phyloP scores from a whole-genome alignment of 2,329 filamentous ascomycete genomes.

The Kalaharituber pfeilii region DNA sequence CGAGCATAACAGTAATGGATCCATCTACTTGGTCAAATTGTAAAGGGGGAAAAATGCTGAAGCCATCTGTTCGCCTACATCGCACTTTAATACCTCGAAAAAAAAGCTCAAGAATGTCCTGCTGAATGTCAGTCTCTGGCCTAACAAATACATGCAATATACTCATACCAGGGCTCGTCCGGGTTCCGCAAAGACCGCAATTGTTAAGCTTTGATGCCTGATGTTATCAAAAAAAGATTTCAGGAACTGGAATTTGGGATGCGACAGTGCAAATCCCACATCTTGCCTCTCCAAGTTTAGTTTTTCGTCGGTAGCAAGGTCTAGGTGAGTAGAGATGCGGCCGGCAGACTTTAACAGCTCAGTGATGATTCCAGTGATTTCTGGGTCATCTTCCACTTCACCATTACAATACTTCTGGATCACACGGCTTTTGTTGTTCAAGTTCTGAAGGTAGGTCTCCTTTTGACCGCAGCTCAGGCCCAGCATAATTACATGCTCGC shows the following conservation, averaged over 20 bases:
- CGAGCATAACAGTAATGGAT: constrained; percentile 12
- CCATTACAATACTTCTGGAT: background rate
- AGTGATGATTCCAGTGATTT: background rate
- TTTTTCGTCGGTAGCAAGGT: background rate
- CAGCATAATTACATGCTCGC: background rate
- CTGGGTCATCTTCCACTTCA: background rate
- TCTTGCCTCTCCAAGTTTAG: background rate
- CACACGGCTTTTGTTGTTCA: background rate
- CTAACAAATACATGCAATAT: background rate
- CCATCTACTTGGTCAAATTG: constrained; percentile 10
- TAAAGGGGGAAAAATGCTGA: constrained; percentile 9
- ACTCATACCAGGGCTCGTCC: constrained; percentile 12
- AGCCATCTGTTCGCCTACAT: constrained; percentile 11
- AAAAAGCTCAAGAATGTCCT: constrained; percentile 19
- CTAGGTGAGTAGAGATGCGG: background rate
- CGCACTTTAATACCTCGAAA: constrained; percentile 13
- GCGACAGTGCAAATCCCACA: background rate
- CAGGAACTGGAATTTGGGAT: constrained; percentile 16
- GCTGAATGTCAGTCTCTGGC: constrained; percentile 1
- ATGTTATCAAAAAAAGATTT: constrained; percentile 11
- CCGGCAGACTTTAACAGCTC: background rate
- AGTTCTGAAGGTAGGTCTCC: background rate
- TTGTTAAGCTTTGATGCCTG: constrained; percentile 9
- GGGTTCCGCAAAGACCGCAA: constrained; percentile 15
- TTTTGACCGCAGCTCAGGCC: background rate